phyloP scores from a whole-genome alignment of 768 basidiomycete species.

The Galerina marginata region DNA sequence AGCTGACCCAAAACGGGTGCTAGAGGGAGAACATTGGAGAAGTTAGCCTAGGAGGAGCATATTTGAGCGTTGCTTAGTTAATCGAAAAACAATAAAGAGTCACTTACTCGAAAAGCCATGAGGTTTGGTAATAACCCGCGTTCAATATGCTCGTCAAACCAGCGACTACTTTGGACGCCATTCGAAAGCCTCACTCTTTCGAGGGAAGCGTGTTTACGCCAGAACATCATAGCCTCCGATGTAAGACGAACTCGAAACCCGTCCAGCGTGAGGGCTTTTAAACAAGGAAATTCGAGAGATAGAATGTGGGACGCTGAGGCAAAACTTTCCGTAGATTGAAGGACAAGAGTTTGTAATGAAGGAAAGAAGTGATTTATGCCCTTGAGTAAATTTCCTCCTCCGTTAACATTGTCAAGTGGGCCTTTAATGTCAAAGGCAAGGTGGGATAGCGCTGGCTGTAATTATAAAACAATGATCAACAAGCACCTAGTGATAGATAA shows the following conservation, averaged over 20 bases:
- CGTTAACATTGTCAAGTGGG: neutral
- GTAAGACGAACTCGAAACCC: neutral
- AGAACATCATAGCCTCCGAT: neutral
- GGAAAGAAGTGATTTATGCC: neutral
- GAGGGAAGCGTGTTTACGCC: neutral
- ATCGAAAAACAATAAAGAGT: neutral
- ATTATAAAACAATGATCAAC: too few species aligned
- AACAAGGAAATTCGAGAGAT: neutral
- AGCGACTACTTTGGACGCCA: neutral
- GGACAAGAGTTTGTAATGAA: neutral
- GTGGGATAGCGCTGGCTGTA: neutral
- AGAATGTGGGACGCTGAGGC: neutral
- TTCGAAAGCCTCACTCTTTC: neutral
- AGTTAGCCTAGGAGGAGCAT: neutral
- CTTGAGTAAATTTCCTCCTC: neutral
- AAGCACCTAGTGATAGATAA: neutral
- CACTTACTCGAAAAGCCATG: neutral
- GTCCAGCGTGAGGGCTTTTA: neutral
- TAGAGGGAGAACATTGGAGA: constrained; percentile 3
- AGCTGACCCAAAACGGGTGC: constrained; percentile 18
- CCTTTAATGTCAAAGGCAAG: neutral
- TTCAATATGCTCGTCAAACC: neutral
- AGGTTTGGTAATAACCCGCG: neutral
- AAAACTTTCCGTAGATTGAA: neutral
- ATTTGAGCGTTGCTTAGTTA: too few species aligned